Percentiles rank a stretch among this genome's conserved stretches.
Evolutionary conservation across 208 protist genomes (phyloP).

Genomic region (Acanthamoeba divionensis): DNA sequence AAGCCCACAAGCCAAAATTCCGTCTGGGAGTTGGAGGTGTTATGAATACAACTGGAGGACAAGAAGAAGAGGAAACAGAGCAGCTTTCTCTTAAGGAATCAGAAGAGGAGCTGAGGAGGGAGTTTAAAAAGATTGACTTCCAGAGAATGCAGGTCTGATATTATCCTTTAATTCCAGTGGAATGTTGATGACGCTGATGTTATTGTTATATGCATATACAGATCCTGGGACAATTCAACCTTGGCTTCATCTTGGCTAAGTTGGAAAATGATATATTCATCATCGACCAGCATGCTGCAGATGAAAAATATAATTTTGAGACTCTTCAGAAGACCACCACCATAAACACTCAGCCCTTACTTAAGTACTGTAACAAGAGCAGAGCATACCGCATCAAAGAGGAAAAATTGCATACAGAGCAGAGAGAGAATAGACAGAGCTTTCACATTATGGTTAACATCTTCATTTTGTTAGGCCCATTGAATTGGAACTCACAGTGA

Average conservation of each 20-base stretch:
- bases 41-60: no score
- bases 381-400: background rate
- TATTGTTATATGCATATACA: constrained; percentile 21
- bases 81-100: no score
- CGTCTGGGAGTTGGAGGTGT: background rate
- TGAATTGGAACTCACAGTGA: constrained; percentile 58
- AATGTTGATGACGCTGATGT: background rate
- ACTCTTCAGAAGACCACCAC: constrained; percentile 32
- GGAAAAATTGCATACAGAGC: background rate
- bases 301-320: constrained; percentile 73
- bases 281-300: constrained; percentile 80
- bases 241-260: constrained; percentile 74
- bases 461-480: background rate
- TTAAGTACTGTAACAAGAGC: background rate
- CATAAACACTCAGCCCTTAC: constrained; percentile 54
- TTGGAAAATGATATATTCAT: constrained; percentile 76
- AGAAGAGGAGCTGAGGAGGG: constrained; percentile 32
- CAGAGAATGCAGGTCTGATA: background rate
- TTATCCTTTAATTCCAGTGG: no score
- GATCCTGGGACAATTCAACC: constrained; percentile 79
- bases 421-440: background rate
- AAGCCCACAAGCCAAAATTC: background rate
- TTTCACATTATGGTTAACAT: background rate
- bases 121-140: constrained; percentile 12
- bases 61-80: no score